Conservation (phyloP, 768 basidiomycete genomes). For the Lyophyllum atratum region DNA sequence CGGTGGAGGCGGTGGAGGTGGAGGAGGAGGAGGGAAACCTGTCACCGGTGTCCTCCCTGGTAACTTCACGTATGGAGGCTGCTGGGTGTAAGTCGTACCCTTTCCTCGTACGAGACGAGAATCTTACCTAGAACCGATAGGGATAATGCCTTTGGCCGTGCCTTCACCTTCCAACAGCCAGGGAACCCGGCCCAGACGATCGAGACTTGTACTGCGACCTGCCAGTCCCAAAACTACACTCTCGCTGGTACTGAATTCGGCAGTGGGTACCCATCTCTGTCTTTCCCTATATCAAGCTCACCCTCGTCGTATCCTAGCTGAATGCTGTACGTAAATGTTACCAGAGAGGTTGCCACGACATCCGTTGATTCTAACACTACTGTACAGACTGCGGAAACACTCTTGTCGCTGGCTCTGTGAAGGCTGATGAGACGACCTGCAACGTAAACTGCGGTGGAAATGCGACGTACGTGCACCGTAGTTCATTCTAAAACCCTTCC, state of each 20-base stretch:
- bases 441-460: constrained; percentile 77
- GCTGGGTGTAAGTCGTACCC: constrained; percentile 55
- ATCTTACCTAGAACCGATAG: neutral
- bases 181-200: constrained; percentile 49
- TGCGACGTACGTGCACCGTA: constrained; percentile 48
- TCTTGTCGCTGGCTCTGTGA: constrained; percentile 60
- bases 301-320: constrained; percentile 21
- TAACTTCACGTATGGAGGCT: constrained; percentile 61
- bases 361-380: neutral
- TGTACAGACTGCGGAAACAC: constrained; percentile 68
- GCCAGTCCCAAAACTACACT: constrained; percentile 56
- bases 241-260: constrained; percentile 73
- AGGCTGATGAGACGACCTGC: constrained; percentile 53
- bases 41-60: constrained; percentile 54
- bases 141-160: constrained; percentile 67
- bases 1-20: constrained; percentile 38
- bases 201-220: constrained; percentile 61
- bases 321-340: constrained; percentile 44
- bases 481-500: neutral
- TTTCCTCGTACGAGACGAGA: neutral
- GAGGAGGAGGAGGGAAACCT: constrained; percentile 34
- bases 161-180: constrained; percentile 37
- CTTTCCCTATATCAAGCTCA: constrained; percentile 7
- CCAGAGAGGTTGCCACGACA: neutral
- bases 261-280: constrained; percentile 35